phyloP scores from a whole-genome alignment of 306 rosid species.

The Castanea crenata region DNA sequence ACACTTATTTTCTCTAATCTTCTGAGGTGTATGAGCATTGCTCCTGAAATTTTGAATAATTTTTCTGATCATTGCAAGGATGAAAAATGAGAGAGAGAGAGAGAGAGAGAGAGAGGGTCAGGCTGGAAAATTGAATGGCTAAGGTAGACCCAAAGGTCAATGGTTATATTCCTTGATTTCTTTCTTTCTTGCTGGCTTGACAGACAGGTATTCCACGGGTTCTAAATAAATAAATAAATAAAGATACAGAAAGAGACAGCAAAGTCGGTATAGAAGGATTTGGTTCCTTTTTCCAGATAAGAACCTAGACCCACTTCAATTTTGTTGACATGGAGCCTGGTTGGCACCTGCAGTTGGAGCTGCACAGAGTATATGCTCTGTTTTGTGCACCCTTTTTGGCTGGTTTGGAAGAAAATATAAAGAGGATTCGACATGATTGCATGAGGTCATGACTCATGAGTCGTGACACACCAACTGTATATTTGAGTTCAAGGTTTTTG shows the following conservation, averaged over 20 bases:
- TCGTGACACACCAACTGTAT: too few species aligned
- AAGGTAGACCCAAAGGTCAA: background rate
- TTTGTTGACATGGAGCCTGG: background rate
- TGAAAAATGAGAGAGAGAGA: background rate
- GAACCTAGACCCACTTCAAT: background rate
- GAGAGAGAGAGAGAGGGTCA: background rate
- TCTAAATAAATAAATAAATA: background rate
- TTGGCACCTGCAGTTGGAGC: background rate
- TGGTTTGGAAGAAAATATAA: background rate
- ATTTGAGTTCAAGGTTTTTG: too few species aligned
- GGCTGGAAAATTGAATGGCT: background rate
- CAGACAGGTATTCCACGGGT: background rate
- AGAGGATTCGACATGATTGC: background rate
- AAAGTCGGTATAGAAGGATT: background rate
- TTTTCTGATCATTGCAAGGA: background rate
- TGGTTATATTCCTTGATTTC: background rate
- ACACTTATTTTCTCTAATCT: too few species aligned
- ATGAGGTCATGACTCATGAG: too few species aligned
- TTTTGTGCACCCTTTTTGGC: background rate
- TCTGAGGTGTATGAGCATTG: too few species aligned
- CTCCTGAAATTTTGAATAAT: too few species aligned
- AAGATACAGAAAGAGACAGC: background rate
- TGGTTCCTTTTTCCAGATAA: background rate
- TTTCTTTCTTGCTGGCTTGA: background rate
- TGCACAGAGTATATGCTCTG: too few species aligned